Percentiles rank a stretch among this genome's conserved stretches.
Conservation (phyloP, 306 rosid genomes). For the Lithocarpus polystachyus region DNA sequence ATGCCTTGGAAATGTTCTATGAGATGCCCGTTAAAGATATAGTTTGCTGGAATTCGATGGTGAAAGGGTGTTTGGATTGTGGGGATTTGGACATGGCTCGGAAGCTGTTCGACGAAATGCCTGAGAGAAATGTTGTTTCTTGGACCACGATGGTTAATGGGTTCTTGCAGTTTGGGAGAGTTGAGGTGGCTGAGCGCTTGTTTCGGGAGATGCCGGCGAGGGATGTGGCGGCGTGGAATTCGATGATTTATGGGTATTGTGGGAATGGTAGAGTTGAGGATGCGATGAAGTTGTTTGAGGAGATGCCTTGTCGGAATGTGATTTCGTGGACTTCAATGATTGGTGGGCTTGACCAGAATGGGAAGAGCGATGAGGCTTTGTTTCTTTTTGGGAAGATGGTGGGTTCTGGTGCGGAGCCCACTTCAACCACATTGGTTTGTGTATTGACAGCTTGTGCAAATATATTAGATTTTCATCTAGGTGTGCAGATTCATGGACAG, state of each 20-base stretch:
- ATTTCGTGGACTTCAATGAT: conserved; percentile 82
- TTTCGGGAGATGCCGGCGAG: conserved; percentile 56
- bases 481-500: conserved; percentile 63
- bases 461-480: conserved; percentile 27
- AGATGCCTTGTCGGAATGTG: conserved; percentile 56
- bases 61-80: conserved; percentile 60
- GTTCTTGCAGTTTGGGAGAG: conserved; percentile 48
- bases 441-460: conserved; percentile 68
- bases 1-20: conserved; percentile 58
- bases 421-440: conserved; percentile 59
- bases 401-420: conserved; percentile 29
- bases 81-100: conserved; percentile 53
- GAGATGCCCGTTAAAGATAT: conserved; percentile 56
- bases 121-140: conserved; percentile 50
- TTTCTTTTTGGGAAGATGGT: conserved; percentile 52
- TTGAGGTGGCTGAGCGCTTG: conserved; percentile 56
- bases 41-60: conserved; percentile 70
- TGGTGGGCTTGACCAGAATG: conserved; percentile 68
- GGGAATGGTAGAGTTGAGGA: conserved; percentile 57
- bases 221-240: conserved; percentile 76
- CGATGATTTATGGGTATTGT: conserved; percentile 75
- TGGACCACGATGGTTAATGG: conserved; percentile 76
- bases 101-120: conserved; percentile 63
- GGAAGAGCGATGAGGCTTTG: conserved; percentile 61
- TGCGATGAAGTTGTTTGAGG: conserved; percentile 51